These are phyloP conservation scores for Nigrospora sphaerica DNA, from an alignment of 2,329 filamentous ascomycete species.

Conservation along the genomic window DNA sequence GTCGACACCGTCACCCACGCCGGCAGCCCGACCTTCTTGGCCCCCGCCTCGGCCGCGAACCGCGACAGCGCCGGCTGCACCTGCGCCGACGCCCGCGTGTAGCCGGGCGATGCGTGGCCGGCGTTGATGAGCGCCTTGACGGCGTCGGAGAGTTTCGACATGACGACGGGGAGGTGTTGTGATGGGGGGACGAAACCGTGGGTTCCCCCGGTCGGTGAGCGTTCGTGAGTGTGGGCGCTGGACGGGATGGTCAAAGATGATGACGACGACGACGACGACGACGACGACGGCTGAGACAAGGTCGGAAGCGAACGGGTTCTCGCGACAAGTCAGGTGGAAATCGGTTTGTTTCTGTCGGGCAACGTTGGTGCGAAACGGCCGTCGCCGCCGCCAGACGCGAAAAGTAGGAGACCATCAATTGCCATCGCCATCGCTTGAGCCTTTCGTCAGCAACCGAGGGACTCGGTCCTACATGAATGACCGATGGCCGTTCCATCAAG, in stretches of 20 bases:
- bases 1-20: constrained; percentile 40
- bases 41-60: constrained; percentile 55
- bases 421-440: no score
- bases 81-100: constrained; percentile 54
- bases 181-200: no score
- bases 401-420: no score
- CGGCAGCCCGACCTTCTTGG: constrained; percentile 35
- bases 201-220: no score
- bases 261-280: constrained; percentile 57
- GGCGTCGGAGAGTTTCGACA: constrained; percentile 66
- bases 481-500: no score
- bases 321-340: constrained; percentile 4
- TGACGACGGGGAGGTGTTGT: constrained; percentile 23
- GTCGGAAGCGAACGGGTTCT: constrained; percentile 67
- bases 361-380: no score
- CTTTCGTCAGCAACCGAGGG: no score
- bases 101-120: constrained; percentile 58
- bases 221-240: no score
- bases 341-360: not conserved
- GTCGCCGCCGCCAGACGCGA: no score
- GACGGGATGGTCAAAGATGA: no score
- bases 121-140: constrained; percentile 71
- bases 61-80: constrained; percentile 58
- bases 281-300: constrained; percentile 69
- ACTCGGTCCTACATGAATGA: no score